phyloP scores from a whole-genome alignment of 805 yeast species.

The Lipomyces lipofer region DNA sequence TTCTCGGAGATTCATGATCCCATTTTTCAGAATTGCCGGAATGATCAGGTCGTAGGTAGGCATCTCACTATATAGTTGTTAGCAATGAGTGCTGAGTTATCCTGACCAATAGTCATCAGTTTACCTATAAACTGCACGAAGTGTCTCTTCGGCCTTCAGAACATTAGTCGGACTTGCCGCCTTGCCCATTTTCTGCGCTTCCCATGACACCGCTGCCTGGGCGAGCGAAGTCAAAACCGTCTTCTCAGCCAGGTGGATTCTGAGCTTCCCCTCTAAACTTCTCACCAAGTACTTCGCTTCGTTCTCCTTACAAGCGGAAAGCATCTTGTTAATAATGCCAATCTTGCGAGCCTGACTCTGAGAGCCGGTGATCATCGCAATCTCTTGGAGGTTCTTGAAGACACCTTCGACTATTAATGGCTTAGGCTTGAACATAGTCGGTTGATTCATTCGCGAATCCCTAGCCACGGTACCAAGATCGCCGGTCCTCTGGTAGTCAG shows the following conservation, averaged over 20 bases:
- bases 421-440: slow-evolving; percentile 90
- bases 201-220: slow-evolving; percentile 73
- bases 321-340: slow-evolving; percentile 73
- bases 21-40: slow-evolving; percentile 61
- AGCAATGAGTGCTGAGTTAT: not conserved
- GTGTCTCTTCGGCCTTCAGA: slow-evolving; percentile 68
- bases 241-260: slow-evolving; percentile 94
- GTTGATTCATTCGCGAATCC: slow-evolving; percentile 77
- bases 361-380: slow-evolving; percentile 76
- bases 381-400: slow-evolving; percentile 68
- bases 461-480: slow-evolving; percentile 90
- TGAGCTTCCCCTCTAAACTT: slow-evolving; percentile 85
- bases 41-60: slow-evolving; percentile 88
- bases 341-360: slow-evolving; percentile 81
- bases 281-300: slow-evolving; percentile 92
- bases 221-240: slow-evolving; percentile 82
- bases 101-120: too few relatives aligned
- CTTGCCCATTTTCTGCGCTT: slow-evolving; percentile 42
- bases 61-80: slow-evolving; percentile 77
- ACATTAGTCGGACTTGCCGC: slow-evolving; percentile 47
- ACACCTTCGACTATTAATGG: slow-evolving; percentile 73
- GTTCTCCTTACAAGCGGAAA: slow-evolving; percentile 78
- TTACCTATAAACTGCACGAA: slow-evolving; percentile 66
- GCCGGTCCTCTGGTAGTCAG: slow-evolving; percentile 75
- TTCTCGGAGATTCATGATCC: slow-evolving; percentile 63